Base-by-base conservation (phyloP, 1,139 yeast genomes). In the Magnusiomyces ingens region DNA sequence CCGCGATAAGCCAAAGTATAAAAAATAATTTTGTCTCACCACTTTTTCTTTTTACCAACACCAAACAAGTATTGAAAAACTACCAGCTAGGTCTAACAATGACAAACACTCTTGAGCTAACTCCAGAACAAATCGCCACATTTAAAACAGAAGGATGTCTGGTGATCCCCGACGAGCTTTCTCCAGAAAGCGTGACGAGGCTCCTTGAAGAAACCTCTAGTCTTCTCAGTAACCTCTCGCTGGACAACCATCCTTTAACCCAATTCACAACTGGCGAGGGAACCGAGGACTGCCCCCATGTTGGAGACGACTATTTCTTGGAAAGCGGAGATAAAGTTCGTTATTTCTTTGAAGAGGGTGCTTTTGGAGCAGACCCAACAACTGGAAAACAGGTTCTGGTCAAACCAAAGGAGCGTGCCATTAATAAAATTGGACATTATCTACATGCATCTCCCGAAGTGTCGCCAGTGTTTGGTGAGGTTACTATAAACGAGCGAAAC, bases 391-490 rank as follows among this genome's bases (percentile, higher is more conserved):
- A 17, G n/a, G 32, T 26, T 5, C 71, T 86, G 58, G 66, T 65
- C 43, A 77, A 74, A 62, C 80, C 85, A 12, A 75, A 82, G 58
- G 76, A 76, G 35, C 70, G 70, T 57, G 80, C 93, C 1, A 76
- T 86, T 63, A 86, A 86, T 68, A 86, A 86, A 68, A 81, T 86
- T 45, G 95, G 95, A 6, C 95, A 86, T 64, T 89, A 87, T 0
- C 67, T 86, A 41, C 95, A 86, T 63, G 49, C 35, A n/a, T 26
- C 32, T 26, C 32, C 32, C 8, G 74, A 78, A 64, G 67, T 75
- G 35, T 81, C 82, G 57, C 69, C 72, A 0, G 64, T 67, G 12
- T 86, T 82, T 60, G 66, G 67, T 18, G 59, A 70, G 8, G 67
- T 81, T 32, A 82, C 94, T 0, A 73, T 82, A 50, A 78, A 76